A percentile compares a stretch with the other conserved stretches of the same genome.
Evolutionary conservation across 805 yeast species (phyloP).

Genomic region (Ogataea pignaliae): DNA sequence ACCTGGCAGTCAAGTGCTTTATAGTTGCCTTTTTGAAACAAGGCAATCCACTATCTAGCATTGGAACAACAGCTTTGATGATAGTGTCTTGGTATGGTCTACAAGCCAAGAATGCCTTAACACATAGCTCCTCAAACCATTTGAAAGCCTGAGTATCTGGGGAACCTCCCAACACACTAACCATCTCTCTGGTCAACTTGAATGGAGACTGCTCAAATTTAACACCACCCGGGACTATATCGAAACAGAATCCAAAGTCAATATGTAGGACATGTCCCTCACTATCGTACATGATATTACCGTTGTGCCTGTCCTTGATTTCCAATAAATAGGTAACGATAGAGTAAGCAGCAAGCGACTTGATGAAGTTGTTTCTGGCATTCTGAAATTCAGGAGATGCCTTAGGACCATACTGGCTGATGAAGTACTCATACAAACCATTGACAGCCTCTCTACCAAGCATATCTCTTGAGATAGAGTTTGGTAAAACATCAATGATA

Average conservation of each 20-base stretch:
- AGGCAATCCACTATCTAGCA: constrained; percentile 94
- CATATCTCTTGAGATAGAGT: constrained; percentile 95
- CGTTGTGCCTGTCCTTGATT: constrained; percentile 97
- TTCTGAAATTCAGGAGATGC: constrained; percentile 82
- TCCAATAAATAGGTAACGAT: constrained; percentile 86
- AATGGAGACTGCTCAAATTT: constrained; percentile 98
- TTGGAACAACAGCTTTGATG: constrained; percentile 80
- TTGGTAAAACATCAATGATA: constrained; percentile 95
- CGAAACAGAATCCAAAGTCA: constrained; percentile 98
- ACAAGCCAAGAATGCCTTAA: constrained; percentile 84
- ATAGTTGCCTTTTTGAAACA: constrained; percentile 91
- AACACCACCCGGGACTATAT: constrained; percentile 98
- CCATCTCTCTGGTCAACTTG: constrained; percentile 94
- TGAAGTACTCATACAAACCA: constrained; percentile 89
- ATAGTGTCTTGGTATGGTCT: constrained; percentile 86
- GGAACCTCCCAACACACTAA: constrained; percentile 91
- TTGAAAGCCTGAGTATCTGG: constrained; percentile 77
- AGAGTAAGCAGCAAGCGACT: constrained; percentile 92
- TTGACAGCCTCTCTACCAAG: constrained; percentile 98
- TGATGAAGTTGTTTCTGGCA: constrained; percentile 89
- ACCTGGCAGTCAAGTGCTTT: constrained; percentile 68
- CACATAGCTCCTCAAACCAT: constrained; percentile 94
- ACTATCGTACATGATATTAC: constrained; percentile 93
- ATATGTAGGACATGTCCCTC: constrained; percentile 94
- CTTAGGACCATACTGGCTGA: constrained; percentile 93